A percentile compares a stretch with the other conserved stretches of the same genome.
Evolutionary conservation across 23 red algal species (phyloP).

Genomic region (Gracilaria domingensis): DNA sequence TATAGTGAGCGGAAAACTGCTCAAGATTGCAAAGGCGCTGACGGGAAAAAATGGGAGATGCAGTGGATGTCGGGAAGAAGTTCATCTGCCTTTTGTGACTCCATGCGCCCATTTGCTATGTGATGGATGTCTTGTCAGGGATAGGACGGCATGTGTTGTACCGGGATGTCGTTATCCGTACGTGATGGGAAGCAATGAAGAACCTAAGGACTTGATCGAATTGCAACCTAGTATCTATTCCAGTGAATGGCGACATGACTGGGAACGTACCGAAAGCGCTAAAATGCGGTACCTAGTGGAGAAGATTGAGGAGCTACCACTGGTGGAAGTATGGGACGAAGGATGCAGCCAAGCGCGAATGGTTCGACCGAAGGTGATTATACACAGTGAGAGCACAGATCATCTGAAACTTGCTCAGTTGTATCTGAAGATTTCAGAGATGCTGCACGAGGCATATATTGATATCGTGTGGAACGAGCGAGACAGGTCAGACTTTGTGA

Average conservation of each 20-base stretch:
- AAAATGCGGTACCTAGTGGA: constrained; percentile 87
- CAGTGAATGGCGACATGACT: constrained; percentile 56
- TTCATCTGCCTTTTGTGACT: constrained; percentile 42
- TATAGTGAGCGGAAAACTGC: constrained; percentile 41
- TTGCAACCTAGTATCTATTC: constrained; percentile 75
- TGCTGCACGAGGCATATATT: constrained; percentile 42
- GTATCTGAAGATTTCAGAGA: constrained; percentile 37
- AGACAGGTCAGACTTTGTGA: constrained; percentile 20
- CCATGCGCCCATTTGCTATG: constrained; percentile 70
- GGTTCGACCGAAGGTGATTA: constrained; percentile 79
- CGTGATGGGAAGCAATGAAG: constrained; percentile 4
- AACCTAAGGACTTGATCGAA: constrained; percentile 90
- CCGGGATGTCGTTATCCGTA: constrained; percentile 15
- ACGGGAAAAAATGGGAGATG: constrained; percentile 12
- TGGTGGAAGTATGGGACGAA: not conserved
- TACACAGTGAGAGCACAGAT: constrained; percentile 76
- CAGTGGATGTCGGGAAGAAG: constrained; percentile 6
- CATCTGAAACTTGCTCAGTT: constrained; percentile 69
- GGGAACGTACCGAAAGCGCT: constrained; percentile 67
- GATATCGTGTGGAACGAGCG: constrained; percentile 47
- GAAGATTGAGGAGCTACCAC: constrained; percentile 61
- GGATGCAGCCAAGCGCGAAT: not conserved
- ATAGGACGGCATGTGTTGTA: constrained; percentile 38
- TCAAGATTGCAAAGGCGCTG: constrained; percentile 42
- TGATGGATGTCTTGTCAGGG: constrained; percentile 40